Evolutionary conservation across 139 green algal genomes (phyloP).

Genomic region (Coelastrella sp.): DNA sequence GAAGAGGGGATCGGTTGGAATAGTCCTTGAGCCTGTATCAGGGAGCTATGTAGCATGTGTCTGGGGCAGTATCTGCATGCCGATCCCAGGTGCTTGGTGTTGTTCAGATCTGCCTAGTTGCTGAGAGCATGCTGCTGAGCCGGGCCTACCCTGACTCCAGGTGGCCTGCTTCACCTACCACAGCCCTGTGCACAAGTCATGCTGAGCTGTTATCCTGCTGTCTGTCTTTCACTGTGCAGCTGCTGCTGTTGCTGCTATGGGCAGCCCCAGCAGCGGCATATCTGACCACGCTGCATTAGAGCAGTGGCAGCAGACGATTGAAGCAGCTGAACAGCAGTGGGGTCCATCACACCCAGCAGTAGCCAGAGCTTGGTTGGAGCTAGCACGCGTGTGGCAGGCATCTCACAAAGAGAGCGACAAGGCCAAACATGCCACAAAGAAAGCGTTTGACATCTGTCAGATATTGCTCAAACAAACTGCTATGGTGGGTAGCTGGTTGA

Average conservation of each 20-base stretch:
- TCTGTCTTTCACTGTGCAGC: slow-evolving; percentile 5
- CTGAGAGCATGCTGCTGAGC: no score
- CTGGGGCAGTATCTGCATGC: no score
- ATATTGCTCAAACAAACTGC: slow-evolving; percentile 45
- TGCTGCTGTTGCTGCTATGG: slow-evolving; percentile 27
- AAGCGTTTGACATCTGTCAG: slow-evolving; percentile 50
- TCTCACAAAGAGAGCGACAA: slow-evolving; percentile 30
- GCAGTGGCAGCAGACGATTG: slow-evolving; percentile 48
- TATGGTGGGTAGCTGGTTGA: slow-evolving; percentile 1
- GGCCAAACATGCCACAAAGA: slow-evolving; percentile 42
- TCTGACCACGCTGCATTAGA: slow-evolving; percentile 17
- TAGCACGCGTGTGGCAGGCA: slow-evolving; percentile 43
- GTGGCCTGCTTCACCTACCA: no score
- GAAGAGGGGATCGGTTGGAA: no score
- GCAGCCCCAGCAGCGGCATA: background rate
- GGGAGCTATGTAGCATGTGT: no score
- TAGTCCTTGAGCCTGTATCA: no score
- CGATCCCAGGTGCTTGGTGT: no score
- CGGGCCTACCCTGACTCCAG: no score
- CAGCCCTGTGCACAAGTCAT: background rate
- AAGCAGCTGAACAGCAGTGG: slow-evolving; percentile 41
- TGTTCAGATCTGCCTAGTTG: no score
- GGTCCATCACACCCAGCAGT: slow-evolving; percentile 41
- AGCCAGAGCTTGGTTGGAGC: slow-evolving; percentile 44
- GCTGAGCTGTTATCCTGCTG: background rate